Evolutionary conservation across 371 early-diverging fungal genomes (phyloP).

Genomic region (Mucor piriformis): DNA sequence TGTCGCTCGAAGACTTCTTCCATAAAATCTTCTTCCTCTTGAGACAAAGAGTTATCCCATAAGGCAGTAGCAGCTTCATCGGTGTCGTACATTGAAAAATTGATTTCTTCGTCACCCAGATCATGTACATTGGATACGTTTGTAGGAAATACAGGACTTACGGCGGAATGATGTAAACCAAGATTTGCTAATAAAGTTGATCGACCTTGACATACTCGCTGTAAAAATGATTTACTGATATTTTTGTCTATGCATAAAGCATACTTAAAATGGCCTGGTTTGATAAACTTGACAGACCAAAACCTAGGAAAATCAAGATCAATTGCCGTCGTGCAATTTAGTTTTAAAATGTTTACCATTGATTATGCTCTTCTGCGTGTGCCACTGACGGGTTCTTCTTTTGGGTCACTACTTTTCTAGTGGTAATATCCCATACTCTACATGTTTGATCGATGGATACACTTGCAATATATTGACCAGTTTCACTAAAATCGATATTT

Average conservation of each 20-base stretch:
- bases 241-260: slow-evolving; percentile 23
- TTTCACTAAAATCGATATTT: slow-evolving; percentile 54
- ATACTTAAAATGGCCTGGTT: slow-evolving; percentile 35
- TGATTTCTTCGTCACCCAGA: slow-evolving; percentile 17
- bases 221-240: slow-evolving; percentile 12
- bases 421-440: slow-evolving; percentile 52
- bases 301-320: slow-evolving; percentile 17
- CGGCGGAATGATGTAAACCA: slow-evolving; percentile 38
- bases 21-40: slow-evolving; percentile 10
- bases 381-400: slow-evolving; percentile 1
- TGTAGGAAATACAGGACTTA: slow-evolving; percentile 32
- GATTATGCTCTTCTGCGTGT: background rate
- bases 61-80: background rate
- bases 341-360: background rate
- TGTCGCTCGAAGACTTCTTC: slow-evolving; percentile 15
- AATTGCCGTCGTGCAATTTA: background rate
- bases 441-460: slow-evolving; percentile 61
- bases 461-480: slow-evolving; percentile 60
- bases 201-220: slow-evolving; percentile 19
- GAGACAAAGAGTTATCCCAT: slow-evolving; percentile 4
- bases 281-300: slow-evolving; percentile 52
- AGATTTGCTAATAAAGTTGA: slow-evolving; percentile 25
- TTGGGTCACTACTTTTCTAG: slow-evolving; percentile 22
- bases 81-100: slow-evolving; percentile 15
- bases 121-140: slow-evolving; percentile 20